These are phyloP conservation scores for Rhizoclosmatium globosum DNA, from an alignment of 192 early-diverging fungal genomes.

Conservation along the genomic window DNA sequence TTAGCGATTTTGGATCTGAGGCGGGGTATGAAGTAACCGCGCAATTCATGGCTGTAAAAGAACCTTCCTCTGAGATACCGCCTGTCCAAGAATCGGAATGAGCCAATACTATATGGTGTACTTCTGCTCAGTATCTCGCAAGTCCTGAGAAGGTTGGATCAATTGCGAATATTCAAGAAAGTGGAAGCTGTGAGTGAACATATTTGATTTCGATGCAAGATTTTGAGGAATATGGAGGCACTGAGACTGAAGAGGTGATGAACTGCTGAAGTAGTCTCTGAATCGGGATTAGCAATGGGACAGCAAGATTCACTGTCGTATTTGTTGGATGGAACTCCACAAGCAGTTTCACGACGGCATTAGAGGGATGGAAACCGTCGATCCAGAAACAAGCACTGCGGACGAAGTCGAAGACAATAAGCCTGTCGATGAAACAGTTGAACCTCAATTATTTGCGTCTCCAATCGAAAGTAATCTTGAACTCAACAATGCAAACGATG, in stretches of 20 bases:
- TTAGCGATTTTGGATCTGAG: conserved; percentile 47
- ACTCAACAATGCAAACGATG: no score
- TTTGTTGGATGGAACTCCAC: neutral
- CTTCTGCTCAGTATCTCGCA: neutral
- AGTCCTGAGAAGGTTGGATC: neutral
- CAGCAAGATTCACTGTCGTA: no score
- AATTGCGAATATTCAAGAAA: neutral
- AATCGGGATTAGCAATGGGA: no score
- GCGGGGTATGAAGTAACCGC: conserved; percentile 22
- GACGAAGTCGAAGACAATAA: no score
- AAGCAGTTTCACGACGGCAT: neutral
- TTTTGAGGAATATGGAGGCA: no score
- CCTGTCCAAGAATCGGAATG: neutral
- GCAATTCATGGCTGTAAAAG: conserved; percentile 28
- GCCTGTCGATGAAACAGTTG: no score
- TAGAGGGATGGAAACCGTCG: no score
- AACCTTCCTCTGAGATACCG: neutral
- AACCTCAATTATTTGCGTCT: no score
- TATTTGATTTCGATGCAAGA: neutral
- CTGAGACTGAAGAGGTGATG: no score
- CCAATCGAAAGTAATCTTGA: no score
- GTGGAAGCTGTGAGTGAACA: neutral
- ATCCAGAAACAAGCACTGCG: no score
- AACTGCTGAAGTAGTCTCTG: no score
- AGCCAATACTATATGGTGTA: neutral